phyloP scores from a whole-genome alignment of 108 stramenopile species.

The Schizochytrium sp. region DNA sequence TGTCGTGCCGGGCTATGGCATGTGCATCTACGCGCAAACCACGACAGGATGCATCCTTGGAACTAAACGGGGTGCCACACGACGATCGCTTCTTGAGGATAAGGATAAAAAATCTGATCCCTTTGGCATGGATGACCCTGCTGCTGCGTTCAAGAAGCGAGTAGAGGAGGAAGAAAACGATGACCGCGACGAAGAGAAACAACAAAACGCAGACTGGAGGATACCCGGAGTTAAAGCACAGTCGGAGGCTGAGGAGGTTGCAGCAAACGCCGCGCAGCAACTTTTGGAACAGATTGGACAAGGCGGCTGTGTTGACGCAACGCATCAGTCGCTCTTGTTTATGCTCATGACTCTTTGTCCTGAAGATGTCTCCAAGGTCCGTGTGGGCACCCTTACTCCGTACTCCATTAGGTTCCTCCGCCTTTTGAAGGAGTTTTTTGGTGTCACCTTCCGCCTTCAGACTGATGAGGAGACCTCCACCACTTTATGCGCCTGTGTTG shows the following conservation, averaged over 20 bases:
- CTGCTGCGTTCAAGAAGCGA: constrained; percentile 69
- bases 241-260: constrained; percentile 90
- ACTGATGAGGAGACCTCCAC: constrained; percentile 64
- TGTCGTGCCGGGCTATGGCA: constrained; percentile 84
- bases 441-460: constrained; percentile 71
- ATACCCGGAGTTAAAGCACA: constrained; percentile 56
- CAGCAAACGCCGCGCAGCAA: constrained; percentile 82
- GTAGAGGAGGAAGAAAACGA: background rate
- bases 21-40: constrained; percentile 87
- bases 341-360: constrained; percentile 95
- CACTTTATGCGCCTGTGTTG: constrained; percentile 72
- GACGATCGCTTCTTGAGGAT: constrained; percentile 68
- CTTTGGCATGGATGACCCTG: constrained; percentile 37
- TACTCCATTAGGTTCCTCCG: constrained; percentile 70
- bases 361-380: constrained; percentile 85
- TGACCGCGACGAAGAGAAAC: background rate
- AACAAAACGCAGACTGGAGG: background rate
- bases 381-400: constrained; percentile 65
- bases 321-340: constrained; percentile 85
- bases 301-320: constrained; percentile 94
- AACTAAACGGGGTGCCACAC: constrained; percentile 80
- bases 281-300: constrained; percentile 89
- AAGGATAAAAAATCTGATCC: background rate
- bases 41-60: constrained; percentile 86
- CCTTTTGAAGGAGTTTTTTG: constrained; percentile 72